These are phyloP conservation scores for Plasmodium yoelii DNA, from an alignment of 169 alveolate species.

Conservation along the genomic window DNA sequence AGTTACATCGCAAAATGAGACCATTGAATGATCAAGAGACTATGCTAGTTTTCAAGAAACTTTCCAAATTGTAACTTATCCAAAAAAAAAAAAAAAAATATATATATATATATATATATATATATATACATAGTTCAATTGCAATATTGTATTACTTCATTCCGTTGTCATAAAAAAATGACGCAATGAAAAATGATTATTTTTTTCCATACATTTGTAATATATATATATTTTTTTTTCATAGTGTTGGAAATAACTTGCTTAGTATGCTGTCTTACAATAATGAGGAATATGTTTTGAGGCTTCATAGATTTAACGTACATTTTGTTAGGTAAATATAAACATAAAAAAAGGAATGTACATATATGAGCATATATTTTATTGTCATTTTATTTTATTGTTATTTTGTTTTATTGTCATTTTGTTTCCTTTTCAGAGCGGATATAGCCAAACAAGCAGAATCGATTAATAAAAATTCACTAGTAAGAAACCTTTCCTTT, in stretches of 20 bases:
- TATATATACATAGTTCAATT: not conserved
- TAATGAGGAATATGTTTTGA: constrained; percentile 61
- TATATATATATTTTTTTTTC: constrained; percentile 9
- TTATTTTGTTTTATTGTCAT: no score
- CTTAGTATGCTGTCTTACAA: constrained; percentile 71
- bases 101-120: no score
- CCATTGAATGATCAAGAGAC: constrained; percentile 75
- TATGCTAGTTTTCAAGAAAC: constrained; percentile 73
- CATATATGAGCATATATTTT: not conserved
- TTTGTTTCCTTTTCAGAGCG: constrained; percentile 24
- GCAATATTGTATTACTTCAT: no score
- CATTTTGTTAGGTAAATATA: constrained; percentile 48
- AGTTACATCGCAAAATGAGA: constrained; percentile 47
- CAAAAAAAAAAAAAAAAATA: no score
- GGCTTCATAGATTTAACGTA: constrained; percentile 45
- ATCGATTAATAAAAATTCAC: constrained; percentile 67
- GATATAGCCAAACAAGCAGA: constrained; percentile 63
- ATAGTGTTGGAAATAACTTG: constrained; percentile 70
- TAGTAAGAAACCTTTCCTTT: constrained; percentile 19
- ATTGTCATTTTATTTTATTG: no score
- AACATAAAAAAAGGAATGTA: not conserved
- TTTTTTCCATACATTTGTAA: not conserved
- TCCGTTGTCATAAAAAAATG: not conserved
- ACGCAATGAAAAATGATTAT: not conserved
- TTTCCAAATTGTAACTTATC: constrained; percentile 50